Evolutionary conservation across 164 flowering plant genomes (phyloP), one percentile per base, ranked within the genome.

Genomic region (Echeveria elegans): DNA sequence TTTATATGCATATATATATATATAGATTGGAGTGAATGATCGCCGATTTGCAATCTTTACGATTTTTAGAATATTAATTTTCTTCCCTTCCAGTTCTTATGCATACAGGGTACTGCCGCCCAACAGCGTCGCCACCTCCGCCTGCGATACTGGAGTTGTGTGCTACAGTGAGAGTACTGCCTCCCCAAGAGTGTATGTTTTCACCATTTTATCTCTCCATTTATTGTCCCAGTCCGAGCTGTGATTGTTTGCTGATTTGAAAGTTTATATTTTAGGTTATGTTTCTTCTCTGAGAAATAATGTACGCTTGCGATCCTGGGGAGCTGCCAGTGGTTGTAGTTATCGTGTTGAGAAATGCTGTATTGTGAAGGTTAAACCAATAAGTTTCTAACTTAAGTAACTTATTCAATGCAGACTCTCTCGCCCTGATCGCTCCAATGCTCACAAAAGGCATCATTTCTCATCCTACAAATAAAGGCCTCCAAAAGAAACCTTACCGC

Each of bases 221-320:
- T 36, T 36, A 36, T 36, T 38, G 0, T 65, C 26, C 1, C 14
- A 26, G 12, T 12, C 26, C 24, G 24, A 23, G 10, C 29, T 32
- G 29, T 43, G 62, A 29, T 15, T 21, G 32, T 36, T 38, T 38
- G 65, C n/a, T 38, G n/a, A n/a, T 58, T 28, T 30, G 18, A 58
- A 34, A 47, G 19, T 38, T 1, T 11, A 34, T 72, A 8, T 34
- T 67, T 64, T 52, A 95, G 99, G 91, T 69, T 95, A 92, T 70
- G 73, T 84, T 50, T 95, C 99, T 52, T 84, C 88, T 30, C 76
- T 90, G 78, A 87, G 99, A 74, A 92, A 95, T 79, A 92, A 88
- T 81, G 98, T 95, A 18, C 97, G 98, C 11, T 95, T 98, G 15
- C 97, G 99, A 77, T 90, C 98, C 8, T 92, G 98, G 99, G 99